phyloP scores from a whole-genome alignment of 805 yeast species.

The Lachancea mirantina region DNA sequence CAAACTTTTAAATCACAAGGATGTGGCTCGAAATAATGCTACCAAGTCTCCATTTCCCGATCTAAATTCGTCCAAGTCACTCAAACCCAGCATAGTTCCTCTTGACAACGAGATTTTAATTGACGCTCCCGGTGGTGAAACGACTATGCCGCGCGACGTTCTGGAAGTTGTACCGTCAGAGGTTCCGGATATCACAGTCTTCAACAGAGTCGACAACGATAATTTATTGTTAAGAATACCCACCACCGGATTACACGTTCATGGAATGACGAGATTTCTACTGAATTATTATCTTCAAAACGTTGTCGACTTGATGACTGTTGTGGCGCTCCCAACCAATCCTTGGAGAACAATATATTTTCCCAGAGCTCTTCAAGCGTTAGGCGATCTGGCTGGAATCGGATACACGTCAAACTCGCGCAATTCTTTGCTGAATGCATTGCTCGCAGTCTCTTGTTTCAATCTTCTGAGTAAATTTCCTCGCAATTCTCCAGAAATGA shows the following conservation, averaged over 20 bases:
- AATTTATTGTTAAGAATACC: constrained; percentile 39
- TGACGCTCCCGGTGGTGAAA: constrained; percentile 9
- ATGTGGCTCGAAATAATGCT: constrained; percentile 32
- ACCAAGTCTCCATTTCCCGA: background rate
- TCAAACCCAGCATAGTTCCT: constrained; percentile 5
- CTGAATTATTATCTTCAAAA: constrained; percentile 64
- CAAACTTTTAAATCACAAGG: constrained; percentile 41
- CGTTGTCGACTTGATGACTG: constrained; percentile 76
- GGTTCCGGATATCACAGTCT: constrained; percentile 14
- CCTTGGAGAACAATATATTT: constrained; percentile 88
- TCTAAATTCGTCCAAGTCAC: background rate
- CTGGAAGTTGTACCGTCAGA: constrained; percentile 14
- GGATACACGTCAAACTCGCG: constrained; percentile 72
- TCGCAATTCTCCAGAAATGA: constrained; percentile 60
- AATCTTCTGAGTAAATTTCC: constrained; percentile 67
- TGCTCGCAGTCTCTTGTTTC: constrained; percentile 76
- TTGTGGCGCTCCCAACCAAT: constrained; percentile 60
- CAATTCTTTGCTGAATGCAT: constrained; percentile 69
- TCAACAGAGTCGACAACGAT: constrained; percentile 8
- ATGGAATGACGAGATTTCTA: constrained; percentile 65
- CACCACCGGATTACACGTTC: constrained; percentile 52
- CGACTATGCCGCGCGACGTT: constrained; percentile 9
- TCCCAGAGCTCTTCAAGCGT: constrained; percentile 73
- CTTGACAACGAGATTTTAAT: constrained; percentile 16
- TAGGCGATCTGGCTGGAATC: constrained; percentile 70